Base-by-base conservation (phyloP, 2,329 filamentous ascomycete species). In the Pyrenophora tritici-repentis region DNA sequence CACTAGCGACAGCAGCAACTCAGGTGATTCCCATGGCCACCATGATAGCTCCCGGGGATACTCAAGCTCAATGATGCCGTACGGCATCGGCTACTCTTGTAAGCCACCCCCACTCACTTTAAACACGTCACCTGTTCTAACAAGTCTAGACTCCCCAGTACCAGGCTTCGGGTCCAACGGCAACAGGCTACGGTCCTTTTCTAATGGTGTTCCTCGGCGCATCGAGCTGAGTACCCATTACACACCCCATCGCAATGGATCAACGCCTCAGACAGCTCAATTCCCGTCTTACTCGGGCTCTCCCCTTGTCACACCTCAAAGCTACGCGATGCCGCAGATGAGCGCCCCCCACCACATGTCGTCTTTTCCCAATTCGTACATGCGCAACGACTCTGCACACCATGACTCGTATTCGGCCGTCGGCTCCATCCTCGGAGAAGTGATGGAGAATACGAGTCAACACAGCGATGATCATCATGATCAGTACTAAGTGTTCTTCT, bases 151-250 rank as follows among this genome's bases (percentile, higher is more conserved):
- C 55, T 62, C 72, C 34, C 68, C 71, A 32, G 71, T 75, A 29
- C 73, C 71, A 12, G 73, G 73, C 32, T 75, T 75, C 47, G 72
- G 75, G 5, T 61, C 68, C 3, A 72, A 67, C 48, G 64, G 67
- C 32, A 68, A 66, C 44, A 66, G 73, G 38, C 71, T 75, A 66
- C 72, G 73, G 29, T 75, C 72, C 17, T 74, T 75, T 56, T 74
- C 72, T 13, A 70, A 61, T 44, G 67, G 61, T 29, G 67, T 74
- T 24, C 73, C 73, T 9, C 61, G 73, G 16, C 68, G 73, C 35
- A 76, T 76, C 38, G 73, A 75, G 52, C 52, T 75, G 53, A 75
- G 72, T 58, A 73, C 72, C 16, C 70, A 73, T 53, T 75, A 74
- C 56, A 66, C 66, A 9, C 69, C 69, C 20, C 68, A 47, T 47